phyloP scores from a whole-genome alignment of 2,329 filamentous ascomycete species.

The Triangularia verruculosa region DNA sequence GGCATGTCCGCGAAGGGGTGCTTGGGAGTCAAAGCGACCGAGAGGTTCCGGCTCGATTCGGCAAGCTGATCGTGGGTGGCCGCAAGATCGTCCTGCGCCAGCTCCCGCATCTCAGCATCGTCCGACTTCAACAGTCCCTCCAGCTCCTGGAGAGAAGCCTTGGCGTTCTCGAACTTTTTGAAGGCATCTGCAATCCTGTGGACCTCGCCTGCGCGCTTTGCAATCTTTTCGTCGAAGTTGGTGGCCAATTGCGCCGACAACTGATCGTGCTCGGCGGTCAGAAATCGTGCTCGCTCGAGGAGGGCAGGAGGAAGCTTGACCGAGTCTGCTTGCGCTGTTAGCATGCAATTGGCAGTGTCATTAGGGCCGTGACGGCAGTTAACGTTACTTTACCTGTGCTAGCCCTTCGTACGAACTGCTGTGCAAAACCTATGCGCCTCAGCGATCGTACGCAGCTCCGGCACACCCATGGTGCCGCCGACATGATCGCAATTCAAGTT shows the following conservation, averaged over 20 bases:
- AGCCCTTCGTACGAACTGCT: slow-evolving; percentile 39
- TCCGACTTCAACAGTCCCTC: slow-evolving; percentile 47
- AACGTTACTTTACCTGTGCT: slow-evolving; percentile 46
- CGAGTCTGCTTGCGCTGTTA: slow-evolving; percentile 25
- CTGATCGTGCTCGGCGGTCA: slow-evolving; percentile 56
- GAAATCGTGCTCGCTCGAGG: slow-evolving; percentile 56
- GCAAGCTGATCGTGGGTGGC: slow-evolving; percentile 61
- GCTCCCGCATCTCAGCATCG: slow-evolving; percentile 68
- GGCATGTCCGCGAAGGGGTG: slow-evolving; percentile 89
- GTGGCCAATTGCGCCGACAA: slow-evolving; percentile 51
- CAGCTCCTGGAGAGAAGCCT: slow-evolving; percentile 54
- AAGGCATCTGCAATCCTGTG: slow-evolving; percentile 56
- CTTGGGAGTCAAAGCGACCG: slow-evolving; percentile 74
- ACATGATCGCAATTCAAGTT: slow-evolving; percentile 31
- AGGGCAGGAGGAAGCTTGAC: slow-evolving; percentile 50
- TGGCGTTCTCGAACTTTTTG: slow-evolving; percentile 55
- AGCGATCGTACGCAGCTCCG: slow-evolving; percentile 45
- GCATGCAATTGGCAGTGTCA: not conserved
- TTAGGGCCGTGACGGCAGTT: not conserved
- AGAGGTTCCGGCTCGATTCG: slow-evolving; percentile 64
- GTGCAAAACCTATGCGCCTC: slow-evolving; percentile 31
- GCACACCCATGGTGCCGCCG: slow-evolving; percentile 50
- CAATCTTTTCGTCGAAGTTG: slow-evolving; percentile 55
- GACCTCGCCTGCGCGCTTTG: slow-evolving; percentile 61
- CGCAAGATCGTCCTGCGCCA: slow-evolving; percentile 80